A percentile compares a stretch with the other conserved stretches of the same genome.
phyloP scores from a whole-genome alignment of 306 rosid species.

The Neltuma alba region DNA sequence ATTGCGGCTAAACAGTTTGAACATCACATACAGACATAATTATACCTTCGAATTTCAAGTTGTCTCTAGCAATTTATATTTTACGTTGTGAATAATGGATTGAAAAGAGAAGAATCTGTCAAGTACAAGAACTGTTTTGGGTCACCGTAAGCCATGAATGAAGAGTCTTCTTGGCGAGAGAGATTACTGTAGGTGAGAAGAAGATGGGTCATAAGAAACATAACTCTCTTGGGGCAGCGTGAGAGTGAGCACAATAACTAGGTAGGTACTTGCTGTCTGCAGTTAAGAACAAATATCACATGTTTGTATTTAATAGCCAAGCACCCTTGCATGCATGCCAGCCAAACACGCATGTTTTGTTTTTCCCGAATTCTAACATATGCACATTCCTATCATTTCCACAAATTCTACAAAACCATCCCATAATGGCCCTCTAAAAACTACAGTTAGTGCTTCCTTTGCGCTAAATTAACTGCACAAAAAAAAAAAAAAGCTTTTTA shows the following conservation, averaged over 20 bases:
- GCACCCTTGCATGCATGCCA: constrained; percentile 46
- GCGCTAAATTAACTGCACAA: not conserved
- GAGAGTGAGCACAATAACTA: constrained; percentile 22
- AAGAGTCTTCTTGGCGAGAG: not conserved
- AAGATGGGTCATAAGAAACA: not conserved
- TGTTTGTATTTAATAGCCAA: constrained; percentile 46
- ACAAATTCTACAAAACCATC: not conserved
- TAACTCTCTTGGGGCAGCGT: not conserved
- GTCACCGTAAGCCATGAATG: not conserved
- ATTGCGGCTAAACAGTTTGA: not conserved
- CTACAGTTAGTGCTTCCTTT: not conserved
- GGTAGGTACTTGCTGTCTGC: constrained; percentile 40
- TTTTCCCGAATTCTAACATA: not conserved
- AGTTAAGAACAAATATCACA: constrained; percentile 40
- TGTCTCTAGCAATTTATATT: not conserved
- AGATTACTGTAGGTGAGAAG: not conserved
- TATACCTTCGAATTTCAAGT: not conserved
- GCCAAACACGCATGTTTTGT: constrained; percentile 34
- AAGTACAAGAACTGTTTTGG: not conserved
- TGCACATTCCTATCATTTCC: not conserved
- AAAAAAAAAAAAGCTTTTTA: not conserved
- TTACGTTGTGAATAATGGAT: not conserved
- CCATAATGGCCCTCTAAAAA: not conserved
- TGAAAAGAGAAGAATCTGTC: not conserved
- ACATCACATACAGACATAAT: not conserved